Evolutionary conservation across 805 yeast species (phyloP).

Genomic region (Scheffersomyces ergatensis): DNA sequence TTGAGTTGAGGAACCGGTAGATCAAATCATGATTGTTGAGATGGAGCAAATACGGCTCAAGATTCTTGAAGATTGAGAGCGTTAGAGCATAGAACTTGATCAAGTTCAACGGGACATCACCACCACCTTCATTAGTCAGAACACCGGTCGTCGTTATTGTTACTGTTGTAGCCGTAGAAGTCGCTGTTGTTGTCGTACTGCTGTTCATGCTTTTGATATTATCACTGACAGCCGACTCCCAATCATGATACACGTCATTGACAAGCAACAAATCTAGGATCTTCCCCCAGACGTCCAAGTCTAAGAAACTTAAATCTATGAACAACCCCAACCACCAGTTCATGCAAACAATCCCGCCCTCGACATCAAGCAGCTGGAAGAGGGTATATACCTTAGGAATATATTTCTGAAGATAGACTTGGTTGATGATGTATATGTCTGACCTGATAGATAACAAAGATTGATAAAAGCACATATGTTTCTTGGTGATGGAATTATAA

Average conservation of each 20-base stretch:
- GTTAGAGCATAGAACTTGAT: slow-evolving; percentile 29
- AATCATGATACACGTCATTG: slow-evolving; percentile 18
- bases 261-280: slow-evolving; percentile 48
- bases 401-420: slow-evolving; percentile 25
- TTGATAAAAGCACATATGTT: slow-evolving; percentile 12
- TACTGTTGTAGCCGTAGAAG: background rate
- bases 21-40: slow-evolving; percentile 25
- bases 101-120: background rate
- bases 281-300: slow-evolving; percentile 49
- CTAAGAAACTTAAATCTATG: slow-evolving; percentile 43
- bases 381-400: slow-evolving; percentile 42
- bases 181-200: background rate
- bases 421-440: slow-evolving; percentile 38
- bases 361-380: slow-evolving; percentile 31
- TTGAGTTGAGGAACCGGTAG: slow-evolving; percentile 19
- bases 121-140: background rate
- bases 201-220: background rate
- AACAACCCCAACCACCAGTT: slow-evolving; percentile 59
- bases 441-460: slow-evolving; percentile 27
- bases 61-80: slow-evolving; percentile 34
- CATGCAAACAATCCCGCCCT: slow-evolving; percentile 48
- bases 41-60: slow-evolving; percentile 27
- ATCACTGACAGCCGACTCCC: background rate
- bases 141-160: background rate
- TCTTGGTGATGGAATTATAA: slow-evolving; percentile 19